Evolutionary conservation across 2,329 filamentous ascomycete genomes (phyloP).

Genomic region (Paramyrothecium sp.): DNA sequence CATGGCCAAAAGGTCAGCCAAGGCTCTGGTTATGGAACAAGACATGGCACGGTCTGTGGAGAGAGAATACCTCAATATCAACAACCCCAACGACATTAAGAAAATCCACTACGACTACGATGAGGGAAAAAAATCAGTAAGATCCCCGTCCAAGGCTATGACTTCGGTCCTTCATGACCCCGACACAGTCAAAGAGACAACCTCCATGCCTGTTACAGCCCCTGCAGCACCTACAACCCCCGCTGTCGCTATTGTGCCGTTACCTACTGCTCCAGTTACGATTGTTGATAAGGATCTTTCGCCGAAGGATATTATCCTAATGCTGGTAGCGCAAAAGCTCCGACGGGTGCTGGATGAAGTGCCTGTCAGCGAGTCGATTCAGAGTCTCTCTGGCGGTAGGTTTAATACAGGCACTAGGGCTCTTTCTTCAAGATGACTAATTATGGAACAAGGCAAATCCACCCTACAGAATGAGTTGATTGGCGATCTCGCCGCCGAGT

Average conservation of each 20-base stretch:
- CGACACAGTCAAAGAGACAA: slow-evolving; percentile 84
- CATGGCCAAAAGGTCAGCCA: slow-evolving; percentile 89
- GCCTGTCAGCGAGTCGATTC: slow-evolving; percentile 93
- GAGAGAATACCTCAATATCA: slow-evolving; percentile 96
- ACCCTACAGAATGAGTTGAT: slow-evolving; percentile 94
- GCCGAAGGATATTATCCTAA: slow-evolving; percentile 84
- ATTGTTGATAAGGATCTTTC: slow-evolving; percentile 84
- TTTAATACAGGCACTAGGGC: no score
- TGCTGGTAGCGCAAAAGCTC: slow-evolving; percentile 92
- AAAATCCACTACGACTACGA: no score
- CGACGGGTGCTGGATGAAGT: slow-evolving; percentile 92
- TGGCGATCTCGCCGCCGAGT: slow-evolving; percentile 90
- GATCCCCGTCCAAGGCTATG: no score
- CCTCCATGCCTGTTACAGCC: slow-evolving; percentile 52
- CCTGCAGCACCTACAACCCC: slow-evolving; percentile 56
- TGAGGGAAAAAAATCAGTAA: no score
- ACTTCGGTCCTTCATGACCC: no score
- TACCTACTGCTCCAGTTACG: slow-evolving; percentile 81
- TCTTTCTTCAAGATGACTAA: neutral
- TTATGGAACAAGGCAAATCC: slow-evolving; percentile 67
- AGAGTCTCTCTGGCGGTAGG: slow-evolving; percentile 95
- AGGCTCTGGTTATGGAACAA: slow-evolving; percentile 93
- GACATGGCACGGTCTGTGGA: slow-evolving; percentile 93
- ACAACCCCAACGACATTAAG: slow-evolving; percentile 80
- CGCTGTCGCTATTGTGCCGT: slow-evolving; percentile 59